These are phyloP conservation scores for Immersiporthe knoxdaviesiana DNA, from an alignment of 2,329 filamentous ascomycete genomes.

Conservation along the genomic window DNA sequence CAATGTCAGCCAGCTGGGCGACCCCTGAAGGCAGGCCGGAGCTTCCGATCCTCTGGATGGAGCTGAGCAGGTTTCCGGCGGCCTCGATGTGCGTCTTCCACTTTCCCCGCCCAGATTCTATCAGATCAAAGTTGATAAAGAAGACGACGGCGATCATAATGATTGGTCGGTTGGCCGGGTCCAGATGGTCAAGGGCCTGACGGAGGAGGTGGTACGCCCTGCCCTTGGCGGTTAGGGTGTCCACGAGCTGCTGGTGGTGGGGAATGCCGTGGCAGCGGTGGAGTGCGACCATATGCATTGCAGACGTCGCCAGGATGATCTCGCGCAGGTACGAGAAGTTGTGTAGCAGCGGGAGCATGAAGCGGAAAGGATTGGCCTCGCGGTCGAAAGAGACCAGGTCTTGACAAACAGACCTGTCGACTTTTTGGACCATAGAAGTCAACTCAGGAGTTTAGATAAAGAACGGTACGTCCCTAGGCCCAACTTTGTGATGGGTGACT, in stretches of 20 bases:
- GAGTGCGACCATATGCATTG: conserved; percentile 52
- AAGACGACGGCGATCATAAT: conserved; percentile 52
- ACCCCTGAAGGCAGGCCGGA: conserved; percentile 33
- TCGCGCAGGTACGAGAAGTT: conserved; percentile 48
- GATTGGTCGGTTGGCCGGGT: conserved; percentile 39
- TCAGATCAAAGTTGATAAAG: conserved; percentile 55
- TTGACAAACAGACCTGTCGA: conserved; percentile 54
- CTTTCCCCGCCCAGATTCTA: conserved; percentile 36
- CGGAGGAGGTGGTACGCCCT: conserved; percentile 48
- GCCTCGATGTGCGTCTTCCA: conserved; percentile 46
- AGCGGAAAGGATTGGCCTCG: conserved; percentile 49
- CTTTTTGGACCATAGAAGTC: conserved; percentile 36
- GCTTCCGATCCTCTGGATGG: conserved; percentile 36
- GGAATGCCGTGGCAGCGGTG: conserved; percentile 40
- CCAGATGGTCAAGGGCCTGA: conserved; percentile 44
- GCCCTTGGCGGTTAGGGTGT: conserved; percentile 51
- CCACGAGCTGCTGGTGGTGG: conserved; percentile 39
- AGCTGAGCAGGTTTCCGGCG: conserved; percentile 48
- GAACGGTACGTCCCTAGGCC: too few relatives aligned
- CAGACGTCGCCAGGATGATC: conserved; percentile 53
- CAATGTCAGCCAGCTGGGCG: conserved; percentile 46
- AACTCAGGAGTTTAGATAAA: background rate
- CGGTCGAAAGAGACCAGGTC: conserved; percentile 55
- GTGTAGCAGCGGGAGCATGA: conserved; percentile 47
- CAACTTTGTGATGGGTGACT: too few relatives aligned